Conservation (phyloP, 805 yeast species). For the Candida loeiensis region DNA sequence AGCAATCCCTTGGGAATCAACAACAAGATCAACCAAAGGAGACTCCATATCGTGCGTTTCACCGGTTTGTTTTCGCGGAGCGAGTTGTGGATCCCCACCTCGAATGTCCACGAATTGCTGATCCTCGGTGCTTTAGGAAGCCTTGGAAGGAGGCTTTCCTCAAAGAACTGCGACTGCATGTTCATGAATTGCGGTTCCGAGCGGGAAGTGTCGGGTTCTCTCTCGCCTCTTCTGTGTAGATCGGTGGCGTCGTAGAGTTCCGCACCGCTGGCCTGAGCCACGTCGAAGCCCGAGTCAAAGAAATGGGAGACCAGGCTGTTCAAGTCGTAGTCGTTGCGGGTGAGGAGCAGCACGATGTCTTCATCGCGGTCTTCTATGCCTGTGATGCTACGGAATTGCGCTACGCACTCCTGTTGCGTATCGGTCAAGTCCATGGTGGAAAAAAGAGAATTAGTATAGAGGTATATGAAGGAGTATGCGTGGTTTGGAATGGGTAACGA, state of each 20-base stretch:
- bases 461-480: too few species aligned
- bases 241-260: slow-evolving; percentile 12
- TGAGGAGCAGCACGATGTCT: slow-evolving; percentile 43
- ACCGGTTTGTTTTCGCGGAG: slow-evolving; percentile 15
- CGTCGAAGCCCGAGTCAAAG: slow-evolving; percentile 49
- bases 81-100: slow-evolving; percentile 37
- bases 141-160: slow-evolving; percentile 26
- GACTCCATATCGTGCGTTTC: slow-evolving; percentile 18
- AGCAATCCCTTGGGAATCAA: slow-evolving; percentile 48
- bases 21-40: slow-evolving; percentile 50
- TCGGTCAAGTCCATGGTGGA: slow-evolving; percentile 2
- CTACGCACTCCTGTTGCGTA: slow-evolving; percentile 18
- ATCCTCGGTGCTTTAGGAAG: slow-evolving; percentile 41
- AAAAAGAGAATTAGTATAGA: not conserved
- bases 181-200: slow-evolving; percentile 10
- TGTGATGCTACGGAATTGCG: slow-evolving; percentile 50
- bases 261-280: slow-evolving; percentile 8
- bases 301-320: slow-evolving; percentile 59
- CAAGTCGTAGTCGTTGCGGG: slow-evolving; percentile 55
- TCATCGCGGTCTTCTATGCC: slow-evolving; percentile 46
- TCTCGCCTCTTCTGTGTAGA: slow-evolving; percentile 1
- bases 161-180: slow-evolving; percentile 26
- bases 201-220: slow-evolving; percentile 1
- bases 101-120: slow-evolving; percentile 40
- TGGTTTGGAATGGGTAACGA: too few species aligned